Percentiles rank a stretch among this genome's conserved stretches.
phyloP scores from a whole-genome alignment of 768 basidiomycete genomes.

The Mycena sanguinolenta region DNA sequence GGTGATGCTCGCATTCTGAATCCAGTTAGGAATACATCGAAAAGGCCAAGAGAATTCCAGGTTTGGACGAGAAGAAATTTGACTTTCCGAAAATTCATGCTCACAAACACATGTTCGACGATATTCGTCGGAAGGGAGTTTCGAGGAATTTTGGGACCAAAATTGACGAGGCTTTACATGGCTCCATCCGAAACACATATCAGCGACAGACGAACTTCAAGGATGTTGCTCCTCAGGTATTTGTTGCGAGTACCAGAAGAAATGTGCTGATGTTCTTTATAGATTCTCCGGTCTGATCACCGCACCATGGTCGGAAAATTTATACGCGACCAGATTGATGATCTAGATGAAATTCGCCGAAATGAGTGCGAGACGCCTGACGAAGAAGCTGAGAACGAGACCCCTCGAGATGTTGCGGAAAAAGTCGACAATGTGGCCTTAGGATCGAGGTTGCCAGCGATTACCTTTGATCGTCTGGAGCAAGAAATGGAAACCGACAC shows the following conservation, averaged over 20 bases:
- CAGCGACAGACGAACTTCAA: conserved; percentile 48
- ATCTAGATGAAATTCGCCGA: conserved; percentile 15
- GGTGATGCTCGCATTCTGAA: not conserved
- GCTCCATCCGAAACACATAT: conserved; percentile 47
- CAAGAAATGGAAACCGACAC: not conserved
- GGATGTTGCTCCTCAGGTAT: conserved; percentile 48
- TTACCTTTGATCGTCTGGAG: conserved; percentile 13
- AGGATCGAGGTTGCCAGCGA: conserved; percentile 13
- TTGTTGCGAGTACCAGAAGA: no score
- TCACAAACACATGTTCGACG: conserved; percentile 47
- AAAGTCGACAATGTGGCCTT: conserved; percentile 18
- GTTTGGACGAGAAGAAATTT: conserved; percentile 42
- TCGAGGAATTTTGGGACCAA: conserved; percentile 48
- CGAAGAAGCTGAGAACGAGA: not conserved
- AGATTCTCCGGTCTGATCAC: conserved; percentile 41
- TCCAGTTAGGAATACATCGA: not conserved
- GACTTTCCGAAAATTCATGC: conserved; percentile 53
- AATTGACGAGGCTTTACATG: conserved; percentile 46
- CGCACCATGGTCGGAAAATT: conserved; percentile 17
- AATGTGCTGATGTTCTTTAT: no score
- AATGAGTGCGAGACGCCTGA: not conserved
- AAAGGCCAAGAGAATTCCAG: not conserved
- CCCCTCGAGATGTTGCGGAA: not conserved
- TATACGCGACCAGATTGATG: conserved; percentile 34
- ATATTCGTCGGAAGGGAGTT: conserved; percentile 50